These are phyloP conservation scores for Fibroporia radiculosa DNA, from an alignment of 768 basidiomycete species.

Conservation along the genomic window DNA sequence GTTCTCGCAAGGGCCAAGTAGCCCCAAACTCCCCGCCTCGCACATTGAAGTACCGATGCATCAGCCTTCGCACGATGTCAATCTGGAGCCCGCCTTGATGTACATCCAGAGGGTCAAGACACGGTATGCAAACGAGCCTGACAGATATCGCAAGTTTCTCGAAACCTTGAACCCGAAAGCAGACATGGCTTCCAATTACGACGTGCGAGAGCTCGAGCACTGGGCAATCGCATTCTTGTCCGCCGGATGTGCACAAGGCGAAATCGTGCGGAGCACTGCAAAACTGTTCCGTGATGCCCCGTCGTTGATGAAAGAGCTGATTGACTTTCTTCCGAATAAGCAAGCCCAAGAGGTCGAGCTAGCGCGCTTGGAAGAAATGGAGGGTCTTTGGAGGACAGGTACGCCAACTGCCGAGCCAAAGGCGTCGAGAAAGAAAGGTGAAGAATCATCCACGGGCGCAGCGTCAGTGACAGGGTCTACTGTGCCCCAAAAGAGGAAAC, in stretches of 20 bases:
- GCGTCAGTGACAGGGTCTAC: slow-evolving; percentile 24
- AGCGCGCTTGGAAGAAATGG: slow-evolving; percentile 17
- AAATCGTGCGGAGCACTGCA: slow-evolving; percentile 62
- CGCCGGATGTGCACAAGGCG: slow-evolving; percentile 34
- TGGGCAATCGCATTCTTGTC: slow-evolving; percentile 11
- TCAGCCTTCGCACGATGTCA: slow-evolving; percentile 8
- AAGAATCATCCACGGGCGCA: slow-evolving; percentile 31
- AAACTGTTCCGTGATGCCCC: slow-evolving; percentile 68
- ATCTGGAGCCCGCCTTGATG: slow-evolving; percentile 75
- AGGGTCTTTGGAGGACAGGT: slow-evolving; percentile 13
- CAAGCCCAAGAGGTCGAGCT: slow-evolving; percentile 16
- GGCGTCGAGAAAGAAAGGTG: slow-evolving; percentile 26
- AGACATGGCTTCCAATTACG: slow-evolving; percentile 21
- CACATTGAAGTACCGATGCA: background rate
- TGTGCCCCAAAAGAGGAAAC: slow-evolving; percentile 64
- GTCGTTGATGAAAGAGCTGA: slow-evolving; percentile 66
- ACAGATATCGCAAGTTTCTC: slow-evolving; percentile 75
- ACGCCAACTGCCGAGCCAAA: slow-evolving; percentile 27
- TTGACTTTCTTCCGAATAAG: slow-evolving; percentile 59
- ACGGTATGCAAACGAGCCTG: slow-evolving; percentile 69
- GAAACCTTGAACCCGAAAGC: slow-evolving; percentile 42
- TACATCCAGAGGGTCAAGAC: slow-evolving; percentile 98
- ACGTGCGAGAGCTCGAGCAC: slow-evolving; percentile 29
- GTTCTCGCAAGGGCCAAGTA: slow-evolving; percentile 10
- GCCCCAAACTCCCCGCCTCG: slow-evolving; percentile 2